These are phyloP conservation scores for Talaromyces verruculosus DNA, from an alignment of 2,329 filamentous ascomycete genomes.

Conservation along the genomic window DNA sequence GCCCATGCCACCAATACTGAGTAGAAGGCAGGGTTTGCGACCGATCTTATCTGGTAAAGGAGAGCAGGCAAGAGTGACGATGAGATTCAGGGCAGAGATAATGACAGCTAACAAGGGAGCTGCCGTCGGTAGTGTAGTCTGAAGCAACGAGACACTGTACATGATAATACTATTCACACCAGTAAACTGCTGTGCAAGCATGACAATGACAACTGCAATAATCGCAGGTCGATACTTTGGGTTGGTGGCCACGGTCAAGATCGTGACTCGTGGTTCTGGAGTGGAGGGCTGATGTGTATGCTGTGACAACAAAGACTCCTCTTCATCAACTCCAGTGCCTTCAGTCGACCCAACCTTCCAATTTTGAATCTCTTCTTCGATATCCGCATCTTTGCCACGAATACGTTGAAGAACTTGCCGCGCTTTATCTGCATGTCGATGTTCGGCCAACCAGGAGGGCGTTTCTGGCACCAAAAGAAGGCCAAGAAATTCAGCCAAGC, in stretches of 20 bases:
- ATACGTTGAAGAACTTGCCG: conserved; percentile 71
- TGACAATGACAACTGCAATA: conserved; percentile 81
- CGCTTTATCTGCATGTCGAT: conserved; percentile 62
- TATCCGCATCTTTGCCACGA: conserved; percentile 66
- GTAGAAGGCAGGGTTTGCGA: conserved; percentile 78
- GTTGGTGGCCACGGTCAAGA: conserved; percentile 64
- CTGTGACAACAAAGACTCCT: conserved; percentile 64
- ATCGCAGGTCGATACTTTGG: conserved; percentile 70
- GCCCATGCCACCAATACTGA: conserved; percentile 83
- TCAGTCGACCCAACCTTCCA: conserved; percentile 51
- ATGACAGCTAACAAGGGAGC: conserved; percentile 82
- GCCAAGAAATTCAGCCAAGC: conserved; percentile 64
- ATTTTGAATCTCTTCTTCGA: conserved; percentile 68
- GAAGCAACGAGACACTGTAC: conserved; percentile 91
- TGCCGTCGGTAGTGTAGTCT: conserved; percentile 74
- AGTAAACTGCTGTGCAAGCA: conserved; percentile 89
- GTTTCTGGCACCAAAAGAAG: conserved; percentile 81
- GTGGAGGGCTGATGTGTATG: conserved; percentile 64
- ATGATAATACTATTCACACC: conserved; percentile 98
- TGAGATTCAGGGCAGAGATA: conserved; percentile 81
- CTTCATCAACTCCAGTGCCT: conserved; percentile 54
- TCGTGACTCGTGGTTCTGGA: conserved; percentile 65
- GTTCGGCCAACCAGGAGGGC: conserved; percentile 77
- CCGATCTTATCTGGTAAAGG: conserved; percentile 85
- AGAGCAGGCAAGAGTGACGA: conserved; percentile 77